phyloP scores from a whole-genome alignment of 306 rosid species.

The Cucurbita moschata region DNA sequence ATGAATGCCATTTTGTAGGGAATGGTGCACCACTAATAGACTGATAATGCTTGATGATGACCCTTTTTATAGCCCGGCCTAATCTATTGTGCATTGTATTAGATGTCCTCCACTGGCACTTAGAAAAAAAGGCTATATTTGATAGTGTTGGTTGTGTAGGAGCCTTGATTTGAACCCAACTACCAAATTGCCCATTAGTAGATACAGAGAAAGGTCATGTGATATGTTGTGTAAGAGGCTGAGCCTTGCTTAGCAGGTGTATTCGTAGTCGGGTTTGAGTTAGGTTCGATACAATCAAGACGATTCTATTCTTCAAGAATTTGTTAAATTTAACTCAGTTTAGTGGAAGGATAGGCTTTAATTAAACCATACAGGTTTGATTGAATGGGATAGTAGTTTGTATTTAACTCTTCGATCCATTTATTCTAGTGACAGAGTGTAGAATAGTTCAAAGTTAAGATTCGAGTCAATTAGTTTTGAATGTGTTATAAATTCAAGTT shows the following conservation, averaged over 20 bases:
- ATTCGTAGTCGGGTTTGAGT: neutral
- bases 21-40: neutral
- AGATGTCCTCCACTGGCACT: neutral
- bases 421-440: too few species aligned
- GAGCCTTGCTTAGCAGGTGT: neutral
- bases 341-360: neutral
- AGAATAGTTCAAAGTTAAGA: too few species aligned
- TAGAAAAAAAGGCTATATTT: neutral
- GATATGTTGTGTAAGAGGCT: neutral
- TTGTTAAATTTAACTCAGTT: too few species aligned
- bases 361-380: neutral
- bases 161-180: neutral
- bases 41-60: neutral
- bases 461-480: too few species aligned
- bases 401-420: too few species aligned
- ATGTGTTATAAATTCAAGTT: too few species aligned
- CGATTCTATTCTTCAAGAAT: neutral
- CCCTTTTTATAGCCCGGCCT: neutral
- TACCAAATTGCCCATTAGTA: too few species aligned
- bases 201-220: neutral
- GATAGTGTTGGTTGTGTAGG: neutral
- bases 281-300: neutral
- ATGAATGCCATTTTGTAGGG: neutral
- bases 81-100: neutral
- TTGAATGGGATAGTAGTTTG: neutral